Evolutionary conservation across 192 early-diverging fungal species (phyloP).

Genomic region (Coemansia sp.): DNA sequence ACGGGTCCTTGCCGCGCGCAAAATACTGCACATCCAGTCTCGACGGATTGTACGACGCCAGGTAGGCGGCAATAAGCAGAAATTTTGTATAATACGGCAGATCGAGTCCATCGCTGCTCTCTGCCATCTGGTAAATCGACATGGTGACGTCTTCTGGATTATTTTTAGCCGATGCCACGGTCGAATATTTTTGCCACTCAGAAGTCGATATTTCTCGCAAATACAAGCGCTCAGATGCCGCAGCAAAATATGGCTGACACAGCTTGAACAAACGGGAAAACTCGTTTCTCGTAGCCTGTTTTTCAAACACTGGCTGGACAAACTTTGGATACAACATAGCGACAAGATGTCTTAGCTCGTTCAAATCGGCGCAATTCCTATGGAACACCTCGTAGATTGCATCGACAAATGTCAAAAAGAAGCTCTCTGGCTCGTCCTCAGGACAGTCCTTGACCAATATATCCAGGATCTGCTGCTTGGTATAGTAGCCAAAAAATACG

Average conservation of each 20-base stretch:
- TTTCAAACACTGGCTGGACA: constrained; percentile 77
- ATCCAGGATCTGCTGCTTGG: constrained; percentile 64
- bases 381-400: constrained; percentile 81
- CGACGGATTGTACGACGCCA: constrained; percentile 94
- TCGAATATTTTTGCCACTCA: constrained; percentile 68
- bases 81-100: constrained; percentile 90
- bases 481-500: constrained; percentile 77
- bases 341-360: constrained; percentile 82
- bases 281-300: constrained; percentile 66
- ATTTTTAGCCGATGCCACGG: constrained; percentile 38
- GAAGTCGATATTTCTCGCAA: constrained; percentile 87
- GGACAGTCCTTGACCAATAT: constrained; percentile 74
- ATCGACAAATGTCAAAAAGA: constrained; percentile 76
- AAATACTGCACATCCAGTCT: constrained; percentile 86
- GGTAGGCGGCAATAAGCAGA: constrained; percentile 81
- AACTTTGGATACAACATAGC: constrained; percentile 84
- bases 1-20: constrained; percentile 56
- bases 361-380: constrained; percentile 77
- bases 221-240: constrained; percentile 82
- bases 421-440: constrained; percentile 57
- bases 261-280: constrained; percentile 72
- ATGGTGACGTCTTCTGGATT: constrained; percentile 43
- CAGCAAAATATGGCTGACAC: constrained; percentile 77
- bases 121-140: constrained; percentile 50
- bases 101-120: constrained; percentile 58